Percentiles rank a stretch among this genome's conserved stretches.
Conservation (phyloP, 2,329 filamentous ascomycete species). For the Fusarium pininemorale region DNA sequence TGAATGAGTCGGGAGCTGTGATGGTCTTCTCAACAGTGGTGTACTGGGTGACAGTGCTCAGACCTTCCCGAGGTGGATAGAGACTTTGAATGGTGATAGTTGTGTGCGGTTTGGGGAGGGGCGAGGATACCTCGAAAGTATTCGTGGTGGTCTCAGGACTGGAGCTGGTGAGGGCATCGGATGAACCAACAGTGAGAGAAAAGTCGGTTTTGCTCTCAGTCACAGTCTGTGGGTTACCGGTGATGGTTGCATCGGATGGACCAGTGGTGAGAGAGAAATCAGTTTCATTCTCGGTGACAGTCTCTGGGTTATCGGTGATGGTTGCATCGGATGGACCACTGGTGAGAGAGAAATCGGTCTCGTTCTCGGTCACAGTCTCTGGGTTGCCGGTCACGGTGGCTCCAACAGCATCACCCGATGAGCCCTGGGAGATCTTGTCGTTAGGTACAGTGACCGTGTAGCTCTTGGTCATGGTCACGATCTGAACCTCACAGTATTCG, state of each 20-base stretch:
- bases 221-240: conserved; percentile 38
- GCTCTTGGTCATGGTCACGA: conserved; percentile 39
- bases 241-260: conserved; percentile 44
- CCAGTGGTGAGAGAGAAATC: conserved; percentile 43
- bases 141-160: conserved; percentile 45
- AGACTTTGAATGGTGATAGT: conserved; percentile 47
- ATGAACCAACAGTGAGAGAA: conserved; percentile 32
- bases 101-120: conserved; percentile 26
- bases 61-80: conserved; percentile 26
- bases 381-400: conserved; percentile 43
- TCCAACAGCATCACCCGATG: conserved; percentile 35
- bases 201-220: conserved; percentile 42
- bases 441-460: conserved; percentile 44
- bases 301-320: conserved; percentile 45
- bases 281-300: conserved; percentile 44
- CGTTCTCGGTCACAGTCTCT: conserved; percentile 45
- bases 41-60: conserved; percentile 42
- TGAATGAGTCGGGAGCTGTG: conserved; percentile 33
- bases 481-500: conserved; percentile 34
- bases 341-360: conserved; percentile 43
- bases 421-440: conserved; percentile 10
- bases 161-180: conserved; percentile 38
- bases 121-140: conserved; percentile 30
- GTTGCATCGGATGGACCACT: conserved; percentile 46
- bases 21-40: conserved; percentile 41